These are phyloP conservation scores for Debaryomycetaceae sp. DNA, from an alignment of 1,139 yeast species.

Conservation along the genomic window DNA sequence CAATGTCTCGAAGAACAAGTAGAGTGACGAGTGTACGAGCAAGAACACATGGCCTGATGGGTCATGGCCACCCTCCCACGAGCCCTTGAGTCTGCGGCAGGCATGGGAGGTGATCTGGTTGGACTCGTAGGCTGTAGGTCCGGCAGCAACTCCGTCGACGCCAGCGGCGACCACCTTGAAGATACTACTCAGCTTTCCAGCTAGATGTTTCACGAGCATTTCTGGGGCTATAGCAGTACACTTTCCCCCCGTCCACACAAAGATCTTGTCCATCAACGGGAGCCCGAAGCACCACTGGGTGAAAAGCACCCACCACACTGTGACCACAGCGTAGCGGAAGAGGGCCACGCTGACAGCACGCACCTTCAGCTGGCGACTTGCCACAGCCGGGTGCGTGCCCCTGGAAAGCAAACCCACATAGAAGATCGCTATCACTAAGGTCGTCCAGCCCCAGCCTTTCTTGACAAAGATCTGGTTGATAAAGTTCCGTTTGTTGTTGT, in stretches of 20 bases:
- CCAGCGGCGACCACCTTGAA: constrained; percentile 2
- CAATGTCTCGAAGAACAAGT: constrained; percentile 63
- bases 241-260: constrained; percentile 76
- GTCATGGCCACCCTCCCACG: constrained; percentile 93
- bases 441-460: constrained; percentile 93
- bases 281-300: constrained; percentile 87
- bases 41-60: constrained; percentile 93
- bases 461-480: constrained; percentile 77
- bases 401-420: constrained; percentile 17
- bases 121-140: constrained; percentile 17
- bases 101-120: constrained; percentile 38
- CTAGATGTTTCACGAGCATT: constrained; percentile 5
- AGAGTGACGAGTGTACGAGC: constrained; percentile 67
- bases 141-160: too few relatives aligned
- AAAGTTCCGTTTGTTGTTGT: constrained; percentile 60
- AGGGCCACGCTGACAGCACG: constrained; percentile 19
- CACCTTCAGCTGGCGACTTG: constrained; percentile 4
- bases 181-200: background rate
- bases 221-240: constrained; percentile 42
- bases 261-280: constrained; percentile 87
- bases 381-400: constrained; percentile 10
- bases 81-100: constrained; percentile 64
- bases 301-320: constrained; percentile 78
- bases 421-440: constrained; percentile 31
- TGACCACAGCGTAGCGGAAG: constrained; percentile 47